Conservation (phyloP, 345 rosid species). For the Murraya paniculata region DNA sequence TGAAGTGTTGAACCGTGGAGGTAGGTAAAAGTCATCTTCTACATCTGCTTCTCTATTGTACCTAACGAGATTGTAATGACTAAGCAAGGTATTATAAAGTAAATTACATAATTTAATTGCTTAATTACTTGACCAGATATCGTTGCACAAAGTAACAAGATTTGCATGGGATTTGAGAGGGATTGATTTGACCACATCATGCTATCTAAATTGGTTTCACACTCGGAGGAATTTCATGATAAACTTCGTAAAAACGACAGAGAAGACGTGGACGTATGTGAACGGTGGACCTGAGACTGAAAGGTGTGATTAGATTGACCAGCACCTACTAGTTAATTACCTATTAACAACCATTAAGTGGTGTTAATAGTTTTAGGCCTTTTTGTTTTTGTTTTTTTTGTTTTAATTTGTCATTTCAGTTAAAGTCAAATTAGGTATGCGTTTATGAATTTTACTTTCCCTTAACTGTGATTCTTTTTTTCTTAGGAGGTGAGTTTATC, state of each 20-base stretch:
- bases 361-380: too few species aligned
- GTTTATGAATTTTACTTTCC: too few species aligned
- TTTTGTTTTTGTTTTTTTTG: too few species aligned
- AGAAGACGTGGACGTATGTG: background rate
- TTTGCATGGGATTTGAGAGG: background rate
- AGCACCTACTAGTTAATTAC: too few species aligned
- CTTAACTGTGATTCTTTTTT: too few species aligned
- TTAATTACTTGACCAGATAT: background rate
- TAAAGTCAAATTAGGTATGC: too few species aligned
- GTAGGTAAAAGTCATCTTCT: background rate
- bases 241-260: background rate
- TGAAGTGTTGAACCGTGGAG: background rate
- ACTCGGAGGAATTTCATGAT: background rate
- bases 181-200: conserved; percentile 12
- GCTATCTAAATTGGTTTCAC: conserved; percentile 10
- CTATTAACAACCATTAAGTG: too few species aligned
- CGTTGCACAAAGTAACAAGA: background rate
- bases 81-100: background rate
- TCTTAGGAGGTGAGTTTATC: too few species aligned
- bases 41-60: background rate
- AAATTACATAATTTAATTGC: background rate
- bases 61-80: background rate
- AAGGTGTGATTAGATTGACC: background rate
- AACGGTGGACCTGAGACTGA: conserved; percentile 12
- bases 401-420: too few species aligned